These are phyloP conservation scores for Acmispon strigosus DNA, from an alignment of 306 rosid species.

Conservation along the genomic window DNA sequence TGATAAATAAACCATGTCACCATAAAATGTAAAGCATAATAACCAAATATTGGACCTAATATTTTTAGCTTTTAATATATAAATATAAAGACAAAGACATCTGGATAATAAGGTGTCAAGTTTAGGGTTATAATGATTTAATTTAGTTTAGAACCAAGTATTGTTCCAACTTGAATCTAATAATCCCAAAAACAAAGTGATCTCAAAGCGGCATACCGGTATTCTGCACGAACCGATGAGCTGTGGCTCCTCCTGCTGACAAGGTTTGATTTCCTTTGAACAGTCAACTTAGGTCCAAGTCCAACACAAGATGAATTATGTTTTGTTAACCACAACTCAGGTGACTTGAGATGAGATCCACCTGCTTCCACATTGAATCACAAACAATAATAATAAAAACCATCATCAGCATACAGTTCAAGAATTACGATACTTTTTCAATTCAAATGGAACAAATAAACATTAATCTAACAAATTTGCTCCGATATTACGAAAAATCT, in stretches of 20 bases:
- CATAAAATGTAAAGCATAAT: neutral
- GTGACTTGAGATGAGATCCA: constrained; percentile 48
- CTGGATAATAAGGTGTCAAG: neutral
- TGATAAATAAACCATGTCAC: neutral
- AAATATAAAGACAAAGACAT: neutral
- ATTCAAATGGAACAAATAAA: too few species aligned
- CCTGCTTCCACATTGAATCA: constrained; percentile 31
- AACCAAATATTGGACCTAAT: neutral
- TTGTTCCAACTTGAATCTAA: neutral
- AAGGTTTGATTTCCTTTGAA: constrained; percentile 41
- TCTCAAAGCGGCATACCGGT: constrained; percentile 36
- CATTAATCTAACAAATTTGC: neutral
- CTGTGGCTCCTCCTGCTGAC: constrained; percentile 29
- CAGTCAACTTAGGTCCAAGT: constrained; percentile 34
- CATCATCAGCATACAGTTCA: neutral
- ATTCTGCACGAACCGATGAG: constrained; percentile 56
- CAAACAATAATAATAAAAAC: too few species aligned
- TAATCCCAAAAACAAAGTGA: neutral
- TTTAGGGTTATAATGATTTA: too few species aligned
- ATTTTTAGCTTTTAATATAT: too few species aligned
- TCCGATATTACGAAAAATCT: neutral
- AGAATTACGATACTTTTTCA: too few species aligned
- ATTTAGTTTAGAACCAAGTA: too few species aligned
- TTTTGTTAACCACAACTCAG: constrained; percentile 40
- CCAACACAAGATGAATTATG: constrained; percentile 32